These are phyloP conservation scores for Ogataea degrootiae DNA, from an alignment of 805 yeast species.

Conservation along the genomic window DNA sequence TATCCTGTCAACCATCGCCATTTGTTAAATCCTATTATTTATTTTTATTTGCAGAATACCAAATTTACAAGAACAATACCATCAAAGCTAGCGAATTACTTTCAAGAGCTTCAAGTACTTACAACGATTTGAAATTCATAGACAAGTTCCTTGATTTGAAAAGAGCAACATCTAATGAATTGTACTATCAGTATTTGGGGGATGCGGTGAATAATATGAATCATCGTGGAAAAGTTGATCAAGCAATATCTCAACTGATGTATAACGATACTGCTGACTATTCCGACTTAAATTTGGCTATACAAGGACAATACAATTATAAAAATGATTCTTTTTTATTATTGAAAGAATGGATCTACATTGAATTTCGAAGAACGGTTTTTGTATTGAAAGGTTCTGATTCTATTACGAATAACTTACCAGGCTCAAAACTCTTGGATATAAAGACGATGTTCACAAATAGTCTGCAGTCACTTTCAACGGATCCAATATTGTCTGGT, in stretches of 20 bases:
- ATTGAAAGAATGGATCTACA: constrained; percentile 4
- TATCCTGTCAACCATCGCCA: constrained; percentile 27
- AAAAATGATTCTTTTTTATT: neutral
- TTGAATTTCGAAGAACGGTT: constrained; percentile 12
- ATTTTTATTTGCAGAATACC: constrained; percentile 20
- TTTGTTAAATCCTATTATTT: constrained; percentile 16
- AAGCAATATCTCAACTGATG: constrained; percentile 5
- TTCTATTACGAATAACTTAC: constrained; percentile 14
- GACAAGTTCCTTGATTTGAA: constrained; percentile 15
- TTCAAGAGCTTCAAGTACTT: constrained; percentile 5
- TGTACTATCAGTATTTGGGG: constrained; percentile 13
- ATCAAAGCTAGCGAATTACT: constrained; percentile 11
- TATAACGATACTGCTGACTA: too few relatives aligned
- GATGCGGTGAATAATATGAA: constrained; percentile 6
- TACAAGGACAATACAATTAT: neutral
- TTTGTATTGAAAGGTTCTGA: constrained; percentile 9
- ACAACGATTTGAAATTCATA: constrained; percentile 6
- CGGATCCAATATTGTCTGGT: constrained; percentile 46
- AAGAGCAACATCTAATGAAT: constrained; percentile 10
- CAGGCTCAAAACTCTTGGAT: constrained; percentile 17
- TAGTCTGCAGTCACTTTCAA: constrained; percentile 29
- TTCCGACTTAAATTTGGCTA: neutral
- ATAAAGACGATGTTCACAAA: constrained; percentile 25
- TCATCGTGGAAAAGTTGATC: constrained; percentile 11
- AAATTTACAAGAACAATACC: constrained; percentile 14